Percentiles rank a stretch among this genome's conserved stretches.
phyloP scores from a whole-genome alignment of 2,329 filamentous ascomycete species.

The Pyrenophora tritici-repentis region DNA sequence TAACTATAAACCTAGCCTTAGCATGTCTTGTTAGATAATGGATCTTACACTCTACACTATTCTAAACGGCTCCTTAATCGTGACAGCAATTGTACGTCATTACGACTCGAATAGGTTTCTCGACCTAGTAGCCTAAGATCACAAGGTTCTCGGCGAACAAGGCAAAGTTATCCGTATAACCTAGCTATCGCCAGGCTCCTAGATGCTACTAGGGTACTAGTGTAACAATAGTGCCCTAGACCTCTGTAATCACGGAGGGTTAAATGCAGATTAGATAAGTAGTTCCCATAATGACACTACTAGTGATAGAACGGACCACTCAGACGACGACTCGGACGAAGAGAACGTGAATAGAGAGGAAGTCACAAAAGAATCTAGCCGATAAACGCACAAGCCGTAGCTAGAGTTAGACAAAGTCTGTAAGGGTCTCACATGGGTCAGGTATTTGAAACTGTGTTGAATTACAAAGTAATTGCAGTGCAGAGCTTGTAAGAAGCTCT shows the following conservation, averaged over 20 bases:
- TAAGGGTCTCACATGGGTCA: too few relatives aligned
- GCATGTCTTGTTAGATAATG: constrained; percentile 3
- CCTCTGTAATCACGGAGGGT: constrained; percentile 10
- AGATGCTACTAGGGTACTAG: constrained; percentile 1
- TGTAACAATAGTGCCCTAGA: neutral
- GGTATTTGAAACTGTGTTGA: too few relatives aligned
- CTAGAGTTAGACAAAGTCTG: constrained; percentile 15
- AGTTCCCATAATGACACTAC: constrained; percentile 8
- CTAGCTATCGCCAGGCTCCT: neutral
- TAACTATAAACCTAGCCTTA: neutral
- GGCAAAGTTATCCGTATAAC: constrained; percentile 4
- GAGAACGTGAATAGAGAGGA: constrained; percentile 15
- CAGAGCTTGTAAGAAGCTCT: too few relatives aligned
- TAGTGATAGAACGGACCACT: constrained; percentile 15
- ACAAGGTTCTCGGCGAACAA: constrained; percentile 2
- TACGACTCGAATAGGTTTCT: neutral
- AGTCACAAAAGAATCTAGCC: constrained; percentile 8
- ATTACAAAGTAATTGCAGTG: too few relatives aligned
- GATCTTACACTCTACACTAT: constrained; percentile 2
- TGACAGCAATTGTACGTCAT: neutral
- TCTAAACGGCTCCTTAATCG: constrained; percentile 1
- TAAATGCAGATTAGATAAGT: constrained; percentile 14
- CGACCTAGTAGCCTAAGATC: neutral
- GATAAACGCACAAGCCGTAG: constrained; percentile 11
- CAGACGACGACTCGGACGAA: constrained; percentile 14